phyloP scores from a whole-genome alignment of 2,329 filamentous ascomycete genomes.

The Colletotrichum endophyticum region DNA sequence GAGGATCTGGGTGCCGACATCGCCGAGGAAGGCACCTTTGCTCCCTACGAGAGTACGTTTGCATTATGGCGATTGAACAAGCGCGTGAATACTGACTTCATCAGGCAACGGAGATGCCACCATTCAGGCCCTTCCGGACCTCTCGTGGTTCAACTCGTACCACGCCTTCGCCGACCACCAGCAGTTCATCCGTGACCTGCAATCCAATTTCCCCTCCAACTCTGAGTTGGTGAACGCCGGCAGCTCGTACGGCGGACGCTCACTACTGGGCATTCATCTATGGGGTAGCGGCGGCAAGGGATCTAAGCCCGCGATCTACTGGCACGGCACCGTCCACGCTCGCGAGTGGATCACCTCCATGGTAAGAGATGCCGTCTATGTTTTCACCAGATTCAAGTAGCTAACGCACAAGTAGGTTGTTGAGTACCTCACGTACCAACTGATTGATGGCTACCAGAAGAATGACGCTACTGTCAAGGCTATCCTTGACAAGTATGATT shows the following conservation, averaged over 20 bases:
- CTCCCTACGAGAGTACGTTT: slow-evolving; percentile 5
- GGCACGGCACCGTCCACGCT: slow-evolving; percentile 64
- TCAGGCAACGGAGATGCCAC: not conserved
- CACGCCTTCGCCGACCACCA: slow-evolving; percentile 57
- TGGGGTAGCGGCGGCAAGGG: slow-evolving; percentile 51
- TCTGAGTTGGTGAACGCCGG: slow-evolving; percentile 56
- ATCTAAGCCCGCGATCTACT: slow-evolving; percentile 56
- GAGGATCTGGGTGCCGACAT: slow-evolving; percentile 27
- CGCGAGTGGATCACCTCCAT: slow-evolving; percentile 65
- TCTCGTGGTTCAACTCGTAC: slow-evolving; percentile 58
- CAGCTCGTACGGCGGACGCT: slow-evolving; percentile 48
- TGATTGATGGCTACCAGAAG: slow-evolving; percentile 51
- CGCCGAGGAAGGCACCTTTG: slow-evolving; percentile 22
- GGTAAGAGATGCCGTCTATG: too few species aligned
- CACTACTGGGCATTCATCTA: slow-evolving; percentile 67
- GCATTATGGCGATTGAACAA: rapidly evolving
- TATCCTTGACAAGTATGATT: slow-evolving; percentile 67
- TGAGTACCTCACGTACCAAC: slow-evolving; percentile 57
- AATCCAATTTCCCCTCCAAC: slow-evolving; percentile 44
- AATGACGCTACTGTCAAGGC: slow-evolving; percentile 39
- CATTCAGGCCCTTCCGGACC: slow-evolving; percentile 23
- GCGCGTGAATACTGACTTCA: not conserved
- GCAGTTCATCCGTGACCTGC: slow-evolving; percentile 50
- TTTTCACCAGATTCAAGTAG: too few species aligned
- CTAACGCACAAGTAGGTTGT: too few species aligned